Percentiles rank a stretch among this genome's conserved stretches.
Conservation (phyloP, 1,284 basidiomycete species). For the Termitomyces sp. region DNA sequence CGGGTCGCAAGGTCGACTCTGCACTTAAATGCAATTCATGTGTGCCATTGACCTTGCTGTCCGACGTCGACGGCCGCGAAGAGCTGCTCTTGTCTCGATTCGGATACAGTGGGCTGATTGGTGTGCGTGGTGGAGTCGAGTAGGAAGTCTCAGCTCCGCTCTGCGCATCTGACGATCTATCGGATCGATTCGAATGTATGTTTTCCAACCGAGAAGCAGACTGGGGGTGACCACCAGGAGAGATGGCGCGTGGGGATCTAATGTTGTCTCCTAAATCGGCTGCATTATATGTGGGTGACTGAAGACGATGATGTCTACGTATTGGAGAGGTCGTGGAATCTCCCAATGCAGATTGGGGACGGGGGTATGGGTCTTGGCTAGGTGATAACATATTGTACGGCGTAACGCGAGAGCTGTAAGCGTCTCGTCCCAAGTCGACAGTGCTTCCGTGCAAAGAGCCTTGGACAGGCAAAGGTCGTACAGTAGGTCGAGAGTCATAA, state of each 20-base stretch:
- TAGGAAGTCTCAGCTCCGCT: constrained; percentile 34
- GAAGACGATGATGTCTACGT: constrained; percentile 29
- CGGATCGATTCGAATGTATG: constrained; percentile 27
- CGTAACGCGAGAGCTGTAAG: constrained; percentile 24
- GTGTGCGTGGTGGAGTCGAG: constrained; percentile 52
- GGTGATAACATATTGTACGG: constrained; percentile 32
- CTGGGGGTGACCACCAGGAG: constrained; percentile 32
- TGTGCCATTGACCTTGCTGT: constrained; percentile 16
- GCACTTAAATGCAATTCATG: constrained; percentile 21
- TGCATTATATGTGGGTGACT: constrained; percentile 32
- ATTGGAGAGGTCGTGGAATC: constrained; percentile 44
- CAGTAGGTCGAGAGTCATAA: constrained; percentile 30
- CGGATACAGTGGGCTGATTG: constrained; percentile 41
- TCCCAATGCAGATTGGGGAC: constrained; percentile 55
- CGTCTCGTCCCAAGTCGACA: constrained; percentile 25
- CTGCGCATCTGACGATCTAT: constrained; percentile 30
- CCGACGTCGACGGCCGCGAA: constrained; percentile 24
- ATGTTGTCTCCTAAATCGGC: constrained; percentile 29
- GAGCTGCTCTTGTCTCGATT: constrained; percentile 22
- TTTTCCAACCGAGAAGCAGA: constrained; percentile 28
- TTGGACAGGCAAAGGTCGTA: constrained; percentile 37
- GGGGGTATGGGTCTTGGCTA: constrained; percentile 48
- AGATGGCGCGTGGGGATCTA: constrained; percentile 35
- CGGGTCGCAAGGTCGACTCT: constrained; percentile 35
- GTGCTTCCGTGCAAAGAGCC: constrained; percentile 29